Percentiles rank a stretch among this genome's conserved stretches.
Conservation (phyloP, 2,329 filamentous ascomycete genomes). For the Monosporascus sp. region DNA sequence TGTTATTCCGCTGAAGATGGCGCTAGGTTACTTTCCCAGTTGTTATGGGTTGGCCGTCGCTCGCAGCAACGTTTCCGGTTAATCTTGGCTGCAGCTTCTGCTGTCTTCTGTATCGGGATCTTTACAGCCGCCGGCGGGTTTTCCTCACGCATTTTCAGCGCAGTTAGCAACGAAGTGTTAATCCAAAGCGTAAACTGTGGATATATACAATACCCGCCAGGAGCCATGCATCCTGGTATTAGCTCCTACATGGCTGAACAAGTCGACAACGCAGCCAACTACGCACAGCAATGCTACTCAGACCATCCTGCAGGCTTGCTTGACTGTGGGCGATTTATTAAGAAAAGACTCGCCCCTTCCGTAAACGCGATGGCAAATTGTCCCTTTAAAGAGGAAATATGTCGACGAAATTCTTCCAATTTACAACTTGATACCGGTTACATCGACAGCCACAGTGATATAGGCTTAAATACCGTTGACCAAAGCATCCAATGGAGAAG, state of each 20-base stretch:
- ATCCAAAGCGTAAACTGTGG: background rate
- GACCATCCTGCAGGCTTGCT: background rate
- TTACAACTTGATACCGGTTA: conserved; percentile 7
- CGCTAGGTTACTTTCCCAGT: background rate
- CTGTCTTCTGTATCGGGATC: background rate
- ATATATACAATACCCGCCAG: background rate
- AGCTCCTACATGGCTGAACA: background rate
- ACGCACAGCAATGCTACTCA: background rate
- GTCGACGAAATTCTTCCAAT: conserved; percentile 1
- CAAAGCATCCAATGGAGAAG: conserved; percentile 1
- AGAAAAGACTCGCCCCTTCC: background rate
- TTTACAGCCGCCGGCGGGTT: background rate
- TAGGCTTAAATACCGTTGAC: conserved; percentile 3
- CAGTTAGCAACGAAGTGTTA: background rate
- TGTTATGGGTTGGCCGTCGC: background rate
- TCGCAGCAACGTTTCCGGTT: background rate
- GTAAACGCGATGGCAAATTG: conserved; percentile 2
- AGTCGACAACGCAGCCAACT: background rate
- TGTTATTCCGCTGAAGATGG: background rate
- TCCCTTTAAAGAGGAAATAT: conserved; percentile 4
- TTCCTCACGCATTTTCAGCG: background rate
- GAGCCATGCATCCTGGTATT: background rate
- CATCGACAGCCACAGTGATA: conserved; percentile 2
- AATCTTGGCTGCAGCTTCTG: background rate
- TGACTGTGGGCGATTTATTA: background rate